Base-by-base conservation (phyloP, 1,284 basidiomycete species). In the Neolentinus lepideus region DNA sequence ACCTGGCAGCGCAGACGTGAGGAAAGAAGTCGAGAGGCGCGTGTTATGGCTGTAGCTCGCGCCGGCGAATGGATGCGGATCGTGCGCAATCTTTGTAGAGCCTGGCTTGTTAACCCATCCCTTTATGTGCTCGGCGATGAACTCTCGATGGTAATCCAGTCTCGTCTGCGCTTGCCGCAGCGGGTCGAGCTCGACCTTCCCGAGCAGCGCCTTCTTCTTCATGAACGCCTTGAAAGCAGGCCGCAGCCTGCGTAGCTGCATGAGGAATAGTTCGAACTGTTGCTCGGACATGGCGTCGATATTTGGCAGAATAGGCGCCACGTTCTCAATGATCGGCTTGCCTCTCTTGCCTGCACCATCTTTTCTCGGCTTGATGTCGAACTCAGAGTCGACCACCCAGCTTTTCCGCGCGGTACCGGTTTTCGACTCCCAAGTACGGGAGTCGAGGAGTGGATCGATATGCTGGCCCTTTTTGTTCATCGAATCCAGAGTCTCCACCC, bases 51-150 rank as follows among this genome's bases (percentile, higher is more conserved):
- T 65, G 66, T 91, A 92, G 51, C 73, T 70, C 45, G 90, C 73
- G 6, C 80, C 89, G 36, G 75, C 88, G 38, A 69, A 75, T 21
- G 71, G 74, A 61, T 92, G 89, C 0, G 87, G 86, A 22, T 80
- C 73, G 50, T 79, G 83, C 57, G 82, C 79, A 60, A 92, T 82
- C 43, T 68, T 71, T 54, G 59, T 73, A 22, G 71, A 74, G 11
- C 62, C 59, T 19, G 64, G 56, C 1, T 57, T 26, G 46, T 64
- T 62, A 56, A 65, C 67, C 33, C 59, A 54, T 26, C 62, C 46
- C 56, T 61, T 61, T 19, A 67, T 64, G 52, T 59, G 57, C 16
- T 59, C 56, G 21, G 59, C 57, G 53, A 72, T 62, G 69, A 71
- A 73, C 16, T 57, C 67, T 63, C 47, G 64, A 63, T 21, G 59